Evolutionary conservation across 805 yeast genomes (phyloP).

Genomic region (Ogataea glucozyma): DNA sequence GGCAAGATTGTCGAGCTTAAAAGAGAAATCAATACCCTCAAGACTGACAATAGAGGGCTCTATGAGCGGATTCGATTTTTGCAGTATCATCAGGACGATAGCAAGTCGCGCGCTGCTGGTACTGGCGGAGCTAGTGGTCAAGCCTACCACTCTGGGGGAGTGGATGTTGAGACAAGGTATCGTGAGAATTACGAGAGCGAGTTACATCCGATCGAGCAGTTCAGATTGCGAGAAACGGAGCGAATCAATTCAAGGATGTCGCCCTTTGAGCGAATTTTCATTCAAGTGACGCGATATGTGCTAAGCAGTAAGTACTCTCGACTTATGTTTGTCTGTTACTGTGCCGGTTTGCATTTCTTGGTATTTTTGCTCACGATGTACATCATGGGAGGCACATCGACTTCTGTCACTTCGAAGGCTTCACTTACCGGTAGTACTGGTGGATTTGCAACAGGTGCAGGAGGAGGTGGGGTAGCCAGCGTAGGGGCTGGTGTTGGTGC

Average conservation of each 20-base stretch:
- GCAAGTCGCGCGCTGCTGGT: constrained; percentile 23
- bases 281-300: constrained; percentile 70
- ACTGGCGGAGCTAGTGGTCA: too few relatives aligned
- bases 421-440: constrained; percentile 29
- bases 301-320: constrained; percentile 73
- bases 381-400: constrained; percentile 38
- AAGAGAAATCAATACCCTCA: constrained; percentile 61
- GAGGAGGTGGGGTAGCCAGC: too few relatives aligned
- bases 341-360: constrained; percentile 70
- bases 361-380: constrained; percentile 65
- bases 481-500: not conserved
- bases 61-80: constrained; percentile 76
- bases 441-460: constrained; percentile 27
- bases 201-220: constrained; percentile 80
- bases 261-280: constrained; percentile 76
- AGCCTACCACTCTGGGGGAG: constrained; percentile 20
- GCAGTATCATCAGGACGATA: constrained; percentile 47
- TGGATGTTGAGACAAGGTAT: constrained; percentile 56
- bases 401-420: constrained; percentile 12
- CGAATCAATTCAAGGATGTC: constrained; percentile 71
- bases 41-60: constrained; percentile 73
- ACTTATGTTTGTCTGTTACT: constrained; percentile 70
- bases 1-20: constrained; percentile 58
- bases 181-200: constrained; percentile 70
- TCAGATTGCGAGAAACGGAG: constrained; percentile 75